Conservation (phyloP, 192 early-diverging fungal genomes). For the Neocallimastix lanati region DNA sequence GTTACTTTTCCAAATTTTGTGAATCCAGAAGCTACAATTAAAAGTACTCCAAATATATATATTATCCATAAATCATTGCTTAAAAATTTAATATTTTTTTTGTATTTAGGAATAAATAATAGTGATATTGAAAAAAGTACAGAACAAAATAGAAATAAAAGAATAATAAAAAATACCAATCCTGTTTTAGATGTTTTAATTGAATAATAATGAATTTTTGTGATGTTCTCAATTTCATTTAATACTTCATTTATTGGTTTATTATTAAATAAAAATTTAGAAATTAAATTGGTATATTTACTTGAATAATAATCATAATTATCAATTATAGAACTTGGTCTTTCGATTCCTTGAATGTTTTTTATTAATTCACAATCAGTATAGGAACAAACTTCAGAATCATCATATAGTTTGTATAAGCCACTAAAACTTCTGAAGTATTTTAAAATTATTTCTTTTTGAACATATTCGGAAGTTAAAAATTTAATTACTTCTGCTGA, state of each 20-base stretch:
- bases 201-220: neutral
- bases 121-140: neutral
- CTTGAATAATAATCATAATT: neutral
- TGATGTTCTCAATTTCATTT: neutral
- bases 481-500: neutral
- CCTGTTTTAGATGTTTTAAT: neutral
- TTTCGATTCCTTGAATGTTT: neutral
- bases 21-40: neutral
- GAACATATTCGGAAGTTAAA: neutral
- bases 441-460: neutral
- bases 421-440: neutral
- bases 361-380: neutral
- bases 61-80: neutral
- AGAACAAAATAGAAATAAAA: neutral
- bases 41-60: neutral
- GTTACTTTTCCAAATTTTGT: neutral
- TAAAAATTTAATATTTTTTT: neutral
- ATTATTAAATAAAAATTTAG: neutral
- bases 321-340: neutral
- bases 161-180: neutral
- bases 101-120: neutral
- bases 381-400: neutral
- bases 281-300: neutral
- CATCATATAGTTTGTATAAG: neutral
- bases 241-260: neutral